Percentiles rank a stretch among this genome's conserved stretches.
These are phyloP conservation scores for Trichosporon inkin DNA, from an alignment of 1,284 basidiomycete genomes.

Conservation along the genomic window DNA sequence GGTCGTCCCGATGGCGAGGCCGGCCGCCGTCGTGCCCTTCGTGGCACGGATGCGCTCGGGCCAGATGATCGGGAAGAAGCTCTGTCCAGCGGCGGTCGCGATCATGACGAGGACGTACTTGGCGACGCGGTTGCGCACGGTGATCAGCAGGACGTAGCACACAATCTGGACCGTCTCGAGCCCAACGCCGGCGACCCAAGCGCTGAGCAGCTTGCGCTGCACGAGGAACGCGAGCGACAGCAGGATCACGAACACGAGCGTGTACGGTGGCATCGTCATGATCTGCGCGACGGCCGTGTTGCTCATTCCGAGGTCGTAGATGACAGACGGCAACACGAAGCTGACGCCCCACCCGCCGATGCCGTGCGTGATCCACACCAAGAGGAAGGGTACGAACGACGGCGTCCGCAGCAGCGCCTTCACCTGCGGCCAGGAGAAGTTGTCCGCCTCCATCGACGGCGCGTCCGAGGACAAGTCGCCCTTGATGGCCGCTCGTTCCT, in stretches of 20 bases:
- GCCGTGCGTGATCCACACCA: slow-evolving; percentile 20
- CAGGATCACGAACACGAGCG: slow-evolving; percentile 18
- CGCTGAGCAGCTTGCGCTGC: not conserved
- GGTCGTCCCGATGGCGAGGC: slow-evolving; percentile 13
- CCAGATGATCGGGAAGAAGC: slow-evolving; percentile 16
- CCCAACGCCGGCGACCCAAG: slow-evolving; percentile 5
- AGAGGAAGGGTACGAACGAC: slow-evolving; percentile 9
- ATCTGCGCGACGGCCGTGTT: slow-evolving; percentile 16
- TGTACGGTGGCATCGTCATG: slow-evolving; percentile 21
- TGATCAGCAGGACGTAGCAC: slow-evolving; percentile 16
- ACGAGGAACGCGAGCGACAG: slow-evolving; percentile 11
- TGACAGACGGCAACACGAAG: slow-evolving; percentile 16
- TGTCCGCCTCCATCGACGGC: not conserved
- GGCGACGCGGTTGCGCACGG: not conserved
- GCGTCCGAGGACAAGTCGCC: slow-evolving; percentile 11
- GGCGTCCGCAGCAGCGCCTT: slow-evolving; percentile 4
- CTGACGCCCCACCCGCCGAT: slow-evolving; percentile 19
- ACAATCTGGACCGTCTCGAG: slow-evolving; percentile 10
- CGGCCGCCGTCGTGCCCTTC: slow-evolving; percentile 10
- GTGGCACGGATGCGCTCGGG: slow-evolving; percentile 15
- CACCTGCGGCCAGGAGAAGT: slow-evolving; percentile 1
- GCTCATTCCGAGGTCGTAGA: slow-evolving; percentile 14
- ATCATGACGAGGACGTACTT: slow-evolving; percentile 18
- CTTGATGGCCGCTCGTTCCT: slow-evolving; percentile 1
- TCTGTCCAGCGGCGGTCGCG: slow-evolving; percentile 12